Percentiles rank a stretch among this genome's conserved stretches.
Conservation (phyloP, 345 rosid genomes). For the Gossypium longicalyx region DNA sequence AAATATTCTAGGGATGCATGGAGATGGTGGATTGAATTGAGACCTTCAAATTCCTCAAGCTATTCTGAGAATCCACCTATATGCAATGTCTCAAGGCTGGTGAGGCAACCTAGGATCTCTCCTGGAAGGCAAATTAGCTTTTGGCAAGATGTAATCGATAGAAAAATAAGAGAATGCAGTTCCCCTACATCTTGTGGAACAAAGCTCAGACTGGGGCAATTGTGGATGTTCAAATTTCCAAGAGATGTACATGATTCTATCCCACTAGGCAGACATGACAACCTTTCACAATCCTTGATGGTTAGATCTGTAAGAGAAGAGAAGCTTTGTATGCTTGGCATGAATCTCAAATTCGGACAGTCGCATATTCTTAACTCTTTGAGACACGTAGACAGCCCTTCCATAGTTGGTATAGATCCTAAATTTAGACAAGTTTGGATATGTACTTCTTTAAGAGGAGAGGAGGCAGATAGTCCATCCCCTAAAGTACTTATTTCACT, state of each 20-base stretch:
- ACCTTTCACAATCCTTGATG: background rate
- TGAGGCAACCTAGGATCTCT: background rate
- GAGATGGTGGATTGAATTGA: background rate
- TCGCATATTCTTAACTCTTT: background rate
- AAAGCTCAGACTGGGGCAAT: background rate
- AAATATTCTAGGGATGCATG: background rate
- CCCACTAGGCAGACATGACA: background rate
- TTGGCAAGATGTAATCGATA: background rate
- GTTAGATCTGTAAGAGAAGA: background rate
- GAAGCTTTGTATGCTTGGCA: background rate
- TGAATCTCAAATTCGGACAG: background rate
- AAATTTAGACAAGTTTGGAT: background rate
- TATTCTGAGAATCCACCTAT: background rate
- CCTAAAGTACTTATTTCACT: background rate
- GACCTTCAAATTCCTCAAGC: background rate
- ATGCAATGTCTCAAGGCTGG: background rate
- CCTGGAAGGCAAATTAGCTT: background rate
- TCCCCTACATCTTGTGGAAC: background rate
- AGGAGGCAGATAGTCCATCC: background rate
- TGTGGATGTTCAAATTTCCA: background rate
- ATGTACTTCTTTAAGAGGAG: background rate
- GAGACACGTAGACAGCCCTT: background rate
- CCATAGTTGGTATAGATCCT: background rate
- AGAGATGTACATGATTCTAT: background rate
- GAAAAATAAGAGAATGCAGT: background rate